Evolutionary conservation across 148 eudicot species (phyloP), one percentile per base, ranked within the genome.

Genomic region (Linanthus parryae): DNA sequence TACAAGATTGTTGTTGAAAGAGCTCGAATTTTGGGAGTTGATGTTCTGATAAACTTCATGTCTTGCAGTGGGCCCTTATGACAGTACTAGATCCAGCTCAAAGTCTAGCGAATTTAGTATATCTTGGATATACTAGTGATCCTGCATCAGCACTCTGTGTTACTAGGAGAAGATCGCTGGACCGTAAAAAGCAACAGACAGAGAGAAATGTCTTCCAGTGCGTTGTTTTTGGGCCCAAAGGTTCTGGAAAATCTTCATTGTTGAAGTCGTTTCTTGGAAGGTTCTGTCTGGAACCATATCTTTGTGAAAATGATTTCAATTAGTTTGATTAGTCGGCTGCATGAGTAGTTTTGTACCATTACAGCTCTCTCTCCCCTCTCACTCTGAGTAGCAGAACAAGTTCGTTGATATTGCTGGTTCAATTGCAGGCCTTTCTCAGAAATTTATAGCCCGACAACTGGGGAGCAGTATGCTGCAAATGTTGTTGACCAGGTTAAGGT

Each of bases 1-100:
- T n/a, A n/a, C n/a, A n/a, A n/a, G n/a, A n/a, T n/a, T n/a, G n/a
- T n/a, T n/a, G n/a, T n/a, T n/a, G n/a, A n/a, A n/a, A n/a, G n/a
- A n/a, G n/a, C n/a, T n/a, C n/a, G n/a, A n/a, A n/a, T n/a, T n/a
- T n/a, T n/a, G n/a, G n/a, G n/a, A n/a, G n/a, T n/a, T n/a, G n/a
- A n/a, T n/a, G n/a, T n/a, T n/a, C n/a, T n/a, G n/a, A n/a, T n/a
- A n/a, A n/a, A n/a, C n/a, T n/a, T n/a, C n/a, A n/a, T n/a, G n/a
- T n/a, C 23, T 63, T 58, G 54, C 74, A 80, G 79, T 76, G 81
- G 79, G 69, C 72, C 60, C 69, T 80, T 44, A 80, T 76, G 82
- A 80, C 82, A 12, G 33, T 64, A 58, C 65, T 73, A 48, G 67
- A 70, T 40, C 86, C 82, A 30, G 63, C 70, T 52, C 56, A 64